These are phyloP conservation scores for Tetrastigma voinierianum DNA, from an alignment of 164 flowering plant species.

Conservation along the genomic window DNA sequence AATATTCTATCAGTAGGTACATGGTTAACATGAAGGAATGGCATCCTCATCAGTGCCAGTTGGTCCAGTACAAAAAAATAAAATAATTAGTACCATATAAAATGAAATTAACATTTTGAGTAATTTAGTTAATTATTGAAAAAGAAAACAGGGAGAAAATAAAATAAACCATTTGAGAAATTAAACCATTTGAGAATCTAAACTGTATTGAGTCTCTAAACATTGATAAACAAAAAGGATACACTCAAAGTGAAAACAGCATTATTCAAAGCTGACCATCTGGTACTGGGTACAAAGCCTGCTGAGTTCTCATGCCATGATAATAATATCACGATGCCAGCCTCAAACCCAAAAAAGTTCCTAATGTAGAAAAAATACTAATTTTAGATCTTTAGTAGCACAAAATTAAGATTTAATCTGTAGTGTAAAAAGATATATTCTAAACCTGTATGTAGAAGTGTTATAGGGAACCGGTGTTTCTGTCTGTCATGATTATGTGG, in stretches of 20 bases:
- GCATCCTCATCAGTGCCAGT: too few relatives aligned
- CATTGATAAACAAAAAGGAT: neutral
- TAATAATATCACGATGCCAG: constrained; percentile 73
- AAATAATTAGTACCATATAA: too few relatives aligned
- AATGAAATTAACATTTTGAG: too few relatives aligned
- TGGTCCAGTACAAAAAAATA: too few relatives aligned
- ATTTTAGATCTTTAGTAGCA: constrained; percentile 9
- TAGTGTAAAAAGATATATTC: neutral
- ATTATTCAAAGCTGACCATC: constrained; percentile 72
- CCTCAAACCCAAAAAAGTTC: constrained; percentile 65
- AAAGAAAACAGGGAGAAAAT: too few relatives aligned
- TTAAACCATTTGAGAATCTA: too few relatives aligned
- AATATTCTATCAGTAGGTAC: too few relatives aligned
- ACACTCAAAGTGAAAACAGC: constrained; percentile 55
- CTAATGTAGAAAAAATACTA: constrained; percentile 38
- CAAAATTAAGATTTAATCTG: constrained; percentile 4
- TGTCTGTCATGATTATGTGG: constrained; percentile 32
- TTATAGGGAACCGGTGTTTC: constrained; percentile 38
- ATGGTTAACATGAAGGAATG: too few relatives aligned
- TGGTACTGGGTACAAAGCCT: constrained; percentile 74
- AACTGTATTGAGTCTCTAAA: too few relatives aligned
- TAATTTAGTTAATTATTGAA: too few relatives aligned
- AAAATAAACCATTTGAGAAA: too few relatives aligned
- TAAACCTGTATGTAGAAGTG: constrained; percentile 82
- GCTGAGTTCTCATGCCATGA: constrained; percentile 81